Base-by-base conservation (phyloP, 2,329 filamentous ascomycete genomes). In the Biscogniauxia sp. region DNA sequence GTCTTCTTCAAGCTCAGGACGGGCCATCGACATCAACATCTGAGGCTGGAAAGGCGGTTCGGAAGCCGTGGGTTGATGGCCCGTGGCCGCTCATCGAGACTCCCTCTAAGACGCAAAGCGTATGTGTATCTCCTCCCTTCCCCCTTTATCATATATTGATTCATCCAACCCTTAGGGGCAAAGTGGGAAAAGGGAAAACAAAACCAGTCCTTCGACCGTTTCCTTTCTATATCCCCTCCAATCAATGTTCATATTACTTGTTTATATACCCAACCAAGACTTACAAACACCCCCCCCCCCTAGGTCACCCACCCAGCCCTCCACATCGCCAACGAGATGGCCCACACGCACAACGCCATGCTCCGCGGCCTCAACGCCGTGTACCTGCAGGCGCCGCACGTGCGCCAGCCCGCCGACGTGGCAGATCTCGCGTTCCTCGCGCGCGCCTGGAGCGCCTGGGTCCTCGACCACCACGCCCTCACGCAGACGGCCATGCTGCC, bases 341-440 rank as follows among this genome's bases (percentile, higher is more conserved):
- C 69, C 1, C 61, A 72, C 28, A 65, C 71, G 13, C 75, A 77
- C 65, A 77, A 77, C 60, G 66, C 70, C 19, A 69, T 77, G 62
- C 64, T 77, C 20, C 73, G 75, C 23, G 72, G 70, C 13, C 67
- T 77, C 9, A 78, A 77, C 64, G 69, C 73, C 15, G 70, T 77
- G 19, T 75, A 71, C 61, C 67, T 75, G 1, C 75, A 77, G 61
- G 73, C 73, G 5, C 69, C 71, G 1, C 67, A 71, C 57, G 61
- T 77, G 11, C 67, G 61, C 5, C 50, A 60, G n/a, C 50, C 63
- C 0, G 56, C 65, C 26, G 74, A 76, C 51, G 62, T 73, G n/a
- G 50, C 65, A 1, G 75, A 76, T 56, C 67, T 78, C 41, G 51
- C 71, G 8, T 74, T 70, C 32, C 70, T 75, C 49, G 66, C 66